Conservation (phyloP, 345 rosid species). For the Hirschfeldia incana region DNA sequence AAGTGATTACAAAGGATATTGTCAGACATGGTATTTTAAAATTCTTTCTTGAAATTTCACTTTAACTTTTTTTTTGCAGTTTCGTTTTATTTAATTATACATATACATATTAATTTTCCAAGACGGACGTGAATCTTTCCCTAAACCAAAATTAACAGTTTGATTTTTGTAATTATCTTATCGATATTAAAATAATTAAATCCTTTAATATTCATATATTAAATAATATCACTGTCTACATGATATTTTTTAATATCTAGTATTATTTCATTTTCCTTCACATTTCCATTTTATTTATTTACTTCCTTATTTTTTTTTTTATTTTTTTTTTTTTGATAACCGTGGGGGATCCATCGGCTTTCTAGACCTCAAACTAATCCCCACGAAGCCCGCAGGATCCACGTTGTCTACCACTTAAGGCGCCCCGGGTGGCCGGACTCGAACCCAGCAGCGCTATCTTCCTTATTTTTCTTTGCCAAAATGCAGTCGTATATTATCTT, state of each 20-base stretch:
- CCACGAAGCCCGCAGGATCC: too few species aligned
- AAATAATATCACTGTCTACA: constrained; percentile 39
- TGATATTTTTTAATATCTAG: constrained; percentile 22
- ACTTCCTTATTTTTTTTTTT: constrained; percentile 12
- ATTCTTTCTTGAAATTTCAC: neutral
- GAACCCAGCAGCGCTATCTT: too few species aligned
- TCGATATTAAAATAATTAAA: constrained; percentile 50
- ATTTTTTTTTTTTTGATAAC: too few species aligned
- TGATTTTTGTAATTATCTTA: constrained; percentile 67
- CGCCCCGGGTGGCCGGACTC: too few species aligned
- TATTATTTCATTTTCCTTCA: constrained; percentile 5
- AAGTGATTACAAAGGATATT: constrained; percentile 44
- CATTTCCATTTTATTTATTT: constrained; percentile 24
- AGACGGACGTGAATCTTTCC: constrained; percentile 92
- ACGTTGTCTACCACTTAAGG: too few species aligned
- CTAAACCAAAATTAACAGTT: constrained; percentile 87
- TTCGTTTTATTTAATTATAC: constrained; percentile 45
- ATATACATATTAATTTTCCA: constrained; percentile 66
- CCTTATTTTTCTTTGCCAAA: constrained; percentile 29
- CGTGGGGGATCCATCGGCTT: too few species aligned
- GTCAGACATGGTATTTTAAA: constrained; percentile 55
- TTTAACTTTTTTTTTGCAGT: constrained; percentile 29
- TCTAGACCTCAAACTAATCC: too few species aligned
- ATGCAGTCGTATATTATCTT: constrained; percentile 29
- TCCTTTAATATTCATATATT: constrained; percentile 19